Evolutionary conservation across 106 monocot species (phyloP).

Genomic region (Apostasia shenzhenica): DNA sequence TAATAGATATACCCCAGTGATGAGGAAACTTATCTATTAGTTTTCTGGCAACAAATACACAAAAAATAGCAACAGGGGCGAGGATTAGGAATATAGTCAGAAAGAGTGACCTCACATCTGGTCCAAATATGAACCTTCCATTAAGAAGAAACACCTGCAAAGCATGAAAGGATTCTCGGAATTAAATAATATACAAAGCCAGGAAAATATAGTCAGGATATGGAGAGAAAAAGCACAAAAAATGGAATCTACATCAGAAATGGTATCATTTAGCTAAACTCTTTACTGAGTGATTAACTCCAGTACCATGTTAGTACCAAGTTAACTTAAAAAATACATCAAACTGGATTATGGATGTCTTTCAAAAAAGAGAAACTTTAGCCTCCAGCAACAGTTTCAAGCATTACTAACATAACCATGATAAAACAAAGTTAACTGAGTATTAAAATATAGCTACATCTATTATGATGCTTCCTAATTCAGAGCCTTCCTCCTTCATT

Average conservation of each 20-base stretch:
- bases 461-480: too few species aligned
- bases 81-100: slow-evolving; percentile 84
- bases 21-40: slow-evolving; percentile 70
- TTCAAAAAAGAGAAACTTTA: too few species aligned
- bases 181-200: background rate
- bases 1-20: slow-evolving; percentile 64
- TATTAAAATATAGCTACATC: too few species aligned
- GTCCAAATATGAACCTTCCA: slow-evolving; percentile 94
- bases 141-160: slow-evolving; percentile 77
- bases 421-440: too few species aligned
- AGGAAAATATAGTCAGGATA: background rate
- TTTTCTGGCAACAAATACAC: slow-evolving; percentile 81
- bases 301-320: too few species aligned
- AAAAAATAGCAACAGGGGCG: slow-evolving; percentile 72
- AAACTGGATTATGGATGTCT: too few species aligned
- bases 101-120: slow-evolving; percentile 82
- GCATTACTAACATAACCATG: too few species aligned
- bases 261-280: background rate
- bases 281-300: too few species aligned
- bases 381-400: too few species aligned
- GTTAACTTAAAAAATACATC: too few species aligned
- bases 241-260: background rate
- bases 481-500: too few species aligned
- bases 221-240: background rate
- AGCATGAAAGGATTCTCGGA: background rate